phyloP scores from a whole-genome alignment of 805 yeast genomes.

The Blastobotrys americana region DNA sequence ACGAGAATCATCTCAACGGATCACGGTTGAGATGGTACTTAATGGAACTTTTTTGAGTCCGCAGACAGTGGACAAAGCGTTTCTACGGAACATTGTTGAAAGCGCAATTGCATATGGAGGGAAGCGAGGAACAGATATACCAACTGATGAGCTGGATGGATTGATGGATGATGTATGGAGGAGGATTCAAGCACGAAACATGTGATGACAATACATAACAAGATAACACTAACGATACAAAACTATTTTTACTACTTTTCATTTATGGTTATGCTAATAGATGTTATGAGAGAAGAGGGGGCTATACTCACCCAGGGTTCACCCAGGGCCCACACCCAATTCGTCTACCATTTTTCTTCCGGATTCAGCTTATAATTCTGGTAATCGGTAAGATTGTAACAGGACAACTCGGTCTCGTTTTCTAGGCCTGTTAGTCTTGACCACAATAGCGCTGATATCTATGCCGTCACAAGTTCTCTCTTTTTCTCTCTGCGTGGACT shows the following conservation, averaged over 20 bases:
- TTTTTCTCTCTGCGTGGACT: constrained; percentile 6
- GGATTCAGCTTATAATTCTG: constrained; percentile 69
- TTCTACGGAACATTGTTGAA: constrained; percentile 62
- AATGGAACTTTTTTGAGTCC: constrained; percentile 68
- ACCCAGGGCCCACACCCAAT: too few species aligned
- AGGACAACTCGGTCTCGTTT: constrained; percentile 87
- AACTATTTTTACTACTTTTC: too few species aligned
- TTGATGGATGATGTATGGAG: constrained; percentile 55
- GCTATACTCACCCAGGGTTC: too few species aligned
- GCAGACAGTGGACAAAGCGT: constrained; percentile 56
- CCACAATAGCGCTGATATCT: constrained; percentile 34
- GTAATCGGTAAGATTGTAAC: constrained; percentile 67
- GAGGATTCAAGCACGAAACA: constrained; percentile 30
- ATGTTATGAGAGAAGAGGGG: too few species aligned
- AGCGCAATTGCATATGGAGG: constrained; percentile 73
- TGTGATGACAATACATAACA: background rate
- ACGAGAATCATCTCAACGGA: constrained; percentile 62
- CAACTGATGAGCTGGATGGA: constrained; percentile 39
- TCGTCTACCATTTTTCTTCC: constrained; percentile 85
- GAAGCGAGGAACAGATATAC: constrained; percentile 36
- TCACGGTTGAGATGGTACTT: constrained; percentile 57
- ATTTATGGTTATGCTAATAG: too few species aligned
- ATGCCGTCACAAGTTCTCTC: constrained; percentile 16
- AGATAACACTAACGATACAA: too few species aligned
- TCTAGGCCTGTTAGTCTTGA: constrained; percentile 32